Evolutionary conservation across 495 filamentous ascomycete species (phyloP), one percentile per base, ranked within the genome.

Genomic region (Cairneyella variabilis): DNA sequence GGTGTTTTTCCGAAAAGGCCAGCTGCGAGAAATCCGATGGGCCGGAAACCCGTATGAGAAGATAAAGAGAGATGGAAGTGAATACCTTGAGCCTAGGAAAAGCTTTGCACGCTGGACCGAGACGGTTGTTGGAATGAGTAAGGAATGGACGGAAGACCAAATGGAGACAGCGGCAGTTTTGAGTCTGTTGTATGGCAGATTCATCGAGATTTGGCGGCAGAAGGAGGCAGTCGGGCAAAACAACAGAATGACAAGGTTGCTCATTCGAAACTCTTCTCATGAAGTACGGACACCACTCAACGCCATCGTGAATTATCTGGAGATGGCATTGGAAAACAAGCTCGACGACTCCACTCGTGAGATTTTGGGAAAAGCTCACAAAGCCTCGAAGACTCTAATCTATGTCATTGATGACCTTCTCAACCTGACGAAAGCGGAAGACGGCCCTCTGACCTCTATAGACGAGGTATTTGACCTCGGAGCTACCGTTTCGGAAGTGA

Each of bases 331-430:
- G 2, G 91, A 97, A 66, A 88, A 89, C 2, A 69, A 79, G 0
- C 73, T 96, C 2, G 91, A 96, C 59, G 65, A 75, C 8, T 90
- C 95, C 55, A 96, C 89, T 0, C 76, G 91, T 17, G 91, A 96
- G 16, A 91, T 93, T 56, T 73, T 97, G 16, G 78, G 84, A 5
- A 86, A 79, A 51, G 93, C 90, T 7, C 89, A 96, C 61, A 92
- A 90, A 9, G 92, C 91, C 14, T 97, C 91, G 1, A 95, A 95
- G 66, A 95, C 89, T 3, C 71, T 96, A 9, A 91, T 97, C 17
- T 96, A 93, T 67, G 90, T 95, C 9, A 96, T 97, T 63, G 96
- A 97, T 59, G 91, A 97, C 64, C 76, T 97, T 1, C 76, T 97
- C 2, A 91, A 96, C 63, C 74, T 97, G 11, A 96, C 91, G 23